phyloP scores from a whole-genome alignment of 441 rosid genomes.

The Gossypium davidsonii region DNA sequence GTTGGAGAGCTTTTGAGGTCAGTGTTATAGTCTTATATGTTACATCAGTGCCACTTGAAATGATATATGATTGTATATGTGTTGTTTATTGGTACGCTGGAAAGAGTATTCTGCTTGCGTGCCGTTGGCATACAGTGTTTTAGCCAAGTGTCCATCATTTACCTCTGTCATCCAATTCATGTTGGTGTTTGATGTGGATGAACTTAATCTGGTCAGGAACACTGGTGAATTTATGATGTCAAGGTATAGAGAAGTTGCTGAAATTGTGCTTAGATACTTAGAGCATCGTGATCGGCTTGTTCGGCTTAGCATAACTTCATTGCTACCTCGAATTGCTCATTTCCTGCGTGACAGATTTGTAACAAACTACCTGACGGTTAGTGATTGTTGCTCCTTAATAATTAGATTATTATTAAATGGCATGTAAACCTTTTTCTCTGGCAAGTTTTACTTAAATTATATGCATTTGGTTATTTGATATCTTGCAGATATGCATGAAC shows the following conservation, averaged over 20 bases:
- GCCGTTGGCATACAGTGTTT: not conserved
- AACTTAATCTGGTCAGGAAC: constrained; percentile 57
- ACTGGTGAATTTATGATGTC: constrained; percentile 99
- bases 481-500: constrained; percentile 90
- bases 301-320: constrained; percentile 97
- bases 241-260: constrained; percentile 98
- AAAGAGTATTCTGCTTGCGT: not conserved
- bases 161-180: not conserved
- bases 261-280: constrained; percentile 89
- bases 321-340: constrained; percentile 99
- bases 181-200: constrained; percentile 20
- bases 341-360: constrained; percentile 99
- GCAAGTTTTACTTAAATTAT: constrained; percentile 9
- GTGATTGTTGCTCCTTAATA: constrained; percentile 25
- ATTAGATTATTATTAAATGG: constrained; percentile 5
- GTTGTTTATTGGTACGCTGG: not conserved
- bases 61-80: not conserved
- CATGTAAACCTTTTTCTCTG: not conserved
- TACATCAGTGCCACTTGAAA: not conserved
- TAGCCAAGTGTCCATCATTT: not conserved
- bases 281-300: constrained; percentile 96
- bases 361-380: constrained; percentile 83
- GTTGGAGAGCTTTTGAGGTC: constrained; percentile 98
- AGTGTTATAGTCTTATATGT: constrained; percentile 14
- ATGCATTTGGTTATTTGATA: constrained; percentile 13